Conservation (phyloP, 2,329 filamentous ascomycete genomes). For the Cladosporium sp. region DNA sequence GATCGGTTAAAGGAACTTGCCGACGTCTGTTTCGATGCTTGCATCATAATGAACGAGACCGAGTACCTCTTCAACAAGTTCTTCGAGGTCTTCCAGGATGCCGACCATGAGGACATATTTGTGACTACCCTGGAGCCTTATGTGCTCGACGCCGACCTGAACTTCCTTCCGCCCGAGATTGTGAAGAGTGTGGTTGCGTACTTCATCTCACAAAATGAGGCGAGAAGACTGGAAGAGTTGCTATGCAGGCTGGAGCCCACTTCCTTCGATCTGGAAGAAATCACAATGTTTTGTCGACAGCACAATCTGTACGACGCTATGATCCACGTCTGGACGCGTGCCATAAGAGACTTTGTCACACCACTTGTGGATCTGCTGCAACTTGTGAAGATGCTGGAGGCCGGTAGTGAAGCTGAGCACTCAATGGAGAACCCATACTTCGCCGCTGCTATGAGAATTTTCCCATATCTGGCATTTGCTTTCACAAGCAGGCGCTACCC, state of each 20-base stretch:
- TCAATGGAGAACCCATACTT: conserved; percentile 46
- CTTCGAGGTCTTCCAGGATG: conserved; percentile 86
- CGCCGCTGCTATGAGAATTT: conserved; percentile 82
- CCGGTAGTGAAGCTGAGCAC: conserved; percentile 60
- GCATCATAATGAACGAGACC: conserved; percentile 71
- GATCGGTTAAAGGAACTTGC: conserved; percentile 75
- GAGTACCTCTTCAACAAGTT: conserved; percentile 90
- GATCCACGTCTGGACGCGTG: conserved; percentile 95
- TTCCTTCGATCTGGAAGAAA: conserved; percentile 91
- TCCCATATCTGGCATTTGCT: conserved; percentile 89
- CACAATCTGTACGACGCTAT: conserved; percentile 91
- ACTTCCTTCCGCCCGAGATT: conserved; percentile 73
- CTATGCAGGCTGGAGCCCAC: conserved; percentile 88
- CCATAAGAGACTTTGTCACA: conserved; percentile 83
- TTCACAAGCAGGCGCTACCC: conserved; percentile 91
- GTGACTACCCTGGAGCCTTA: conserved; percentile 86
- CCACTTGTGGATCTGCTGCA: conserved; percentile 80
- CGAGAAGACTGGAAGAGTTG: conserved; percentile 83
- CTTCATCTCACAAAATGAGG: conserved; percentile 73
- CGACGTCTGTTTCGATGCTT: conserved; percentile 79
- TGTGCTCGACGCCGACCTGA: conserved; percentile 76
- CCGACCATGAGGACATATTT: conserved; percentile 71
- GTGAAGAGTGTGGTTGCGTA: conserved; percentile 84
- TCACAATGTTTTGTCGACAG: conserved; percentile 86
- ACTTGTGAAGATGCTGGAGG: conserved; percentile 57